These are phyloP conservation scores for Cercophora samala DNA, from an alignment of 495 filamentous ascomycete species.

Conservation along the genomic window DNA sequence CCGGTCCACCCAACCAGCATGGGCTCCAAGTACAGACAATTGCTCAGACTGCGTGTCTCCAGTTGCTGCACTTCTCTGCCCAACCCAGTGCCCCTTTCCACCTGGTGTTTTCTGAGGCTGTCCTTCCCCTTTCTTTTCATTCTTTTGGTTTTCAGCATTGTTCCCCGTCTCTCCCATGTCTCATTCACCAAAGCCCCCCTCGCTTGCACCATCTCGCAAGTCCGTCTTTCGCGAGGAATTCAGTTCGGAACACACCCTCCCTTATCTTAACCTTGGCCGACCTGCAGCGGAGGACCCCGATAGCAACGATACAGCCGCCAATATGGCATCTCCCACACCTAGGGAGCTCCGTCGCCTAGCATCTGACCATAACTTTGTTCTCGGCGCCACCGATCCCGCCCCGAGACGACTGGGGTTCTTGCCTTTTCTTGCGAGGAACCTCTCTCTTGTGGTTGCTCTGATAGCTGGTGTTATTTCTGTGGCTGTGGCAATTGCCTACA, in stretches of 20 bases:
- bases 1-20: background rate
- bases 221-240: constrained; percentile 35
- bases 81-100: background rate
- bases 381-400: constrained; percentile 16
- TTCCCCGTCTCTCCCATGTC: constrained; percentile 8
- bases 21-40: background rate
- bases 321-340: constrained; percentile 24
- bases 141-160: background rate
- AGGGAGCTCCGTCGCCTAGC: constrained; percentile 30
- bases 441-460: constrained; percentile 26
- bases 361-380: constrained; percentile 32
- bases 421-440: constrained; percentile 28
- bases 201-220: constrained; percentile 23
- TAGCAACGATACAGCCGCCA: constrained; percentile 1
- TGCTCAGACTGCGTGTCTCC: background rate
- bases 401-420: constrained; percentile 26
- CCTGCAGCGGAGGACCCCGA: background rate
- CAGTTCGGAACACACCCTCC: constrained; percentile 16
- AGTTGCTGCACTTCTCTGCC: background rate
- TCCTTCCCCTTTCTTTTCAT: background rate
- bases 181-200: background rate
- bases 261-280: constrained; percentile 10
- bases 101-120: background rate
- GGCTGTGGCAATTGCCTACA: constrained; percentile 29
- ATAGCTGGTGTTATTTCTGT: constrained; percentile 24